phyloP scores from a whole-genome alignment of 768 basidiomycete species.

The Tephrocybe rancida region DNA sequence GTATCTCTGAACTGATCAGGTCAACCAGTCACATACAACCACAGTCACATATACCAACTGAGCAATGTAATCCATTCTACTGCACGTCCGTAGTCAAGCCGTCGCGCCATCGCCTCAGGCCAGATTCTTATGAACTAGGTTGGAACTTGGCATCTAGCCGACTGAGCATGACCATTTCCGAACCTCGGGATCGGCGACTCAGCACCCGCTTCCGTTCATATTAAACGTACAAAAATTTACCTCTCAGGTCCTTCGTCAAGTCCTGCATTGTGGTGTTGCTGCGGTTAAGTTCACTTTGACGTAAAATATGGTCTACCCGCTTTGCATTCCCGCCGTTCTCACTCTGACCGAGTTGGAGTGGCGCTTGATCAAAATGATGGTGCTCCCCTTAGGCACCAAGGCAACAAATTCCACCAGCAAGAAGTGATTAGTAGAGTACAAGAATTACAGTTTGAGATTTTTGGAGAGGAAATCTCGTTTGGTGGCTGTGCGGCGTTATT shows the following conservation, averaged over 20 bases:
- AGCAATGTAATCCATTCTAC: constrained; percentile 6
- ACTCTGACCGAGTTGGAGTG: not conserved
- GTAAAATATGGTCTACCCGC: not conserved
- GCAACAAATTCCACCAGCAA: not conserved
- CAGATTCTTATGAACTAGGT: no score
- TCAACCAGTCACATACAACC: not conserved
- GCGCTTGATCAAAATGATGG: not conserved
- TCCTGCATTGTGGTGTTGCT: no score
- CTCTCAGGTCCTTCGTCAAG: no score
- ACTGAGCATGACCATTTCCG: no score
- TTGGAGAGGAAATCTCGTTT: not conserved
- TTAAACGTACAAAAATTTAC: no score
- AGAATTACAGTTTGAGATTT: no score
- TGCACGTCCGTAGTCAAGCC: not conserved
- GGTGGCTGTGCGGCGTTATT: constrained; percentile 9
- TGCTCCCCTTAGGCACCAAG: not conserved
- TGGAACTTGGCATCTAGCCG: no score
- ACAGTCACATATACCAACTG: not conserved
- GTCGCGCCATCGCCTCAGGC: no score
- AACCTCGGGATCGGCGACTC: no score
- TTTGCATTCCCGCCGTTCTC: not conserved
- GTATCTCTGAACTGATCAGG: not conserved
- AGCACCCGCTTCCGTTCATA: no score
- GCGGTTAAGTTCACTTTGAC: not conserved
- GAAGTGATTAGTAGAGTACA: not conserved